Conservation (phyloP, 2,329 filamentous ascomycete genomes). For the Alternaria brassicae region DNA sequence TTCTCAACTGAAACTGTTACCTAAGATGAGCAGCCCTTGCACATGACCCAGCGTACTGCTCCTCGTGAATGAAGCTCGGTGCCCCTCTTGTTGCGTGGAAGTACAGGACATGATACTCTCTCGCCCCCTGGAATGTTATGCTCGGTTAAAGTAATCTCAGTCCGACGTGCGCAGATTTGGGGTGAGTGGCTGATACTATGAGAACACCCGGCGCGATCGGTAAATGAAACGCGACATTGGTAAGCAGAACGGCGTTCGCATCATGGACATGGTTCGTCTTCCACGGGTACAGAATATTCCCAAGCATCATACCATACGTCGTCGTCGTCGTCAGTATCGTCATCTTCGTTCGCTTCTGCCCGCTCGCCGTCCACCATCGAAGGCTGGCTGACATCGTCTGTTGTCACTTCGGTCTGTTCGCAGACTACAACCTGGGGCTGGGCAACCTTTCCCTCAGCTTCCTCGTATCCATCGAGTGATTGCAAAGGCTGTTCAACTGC, state of each 20-base stretch:
- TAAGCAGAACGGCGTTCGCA: background rate
- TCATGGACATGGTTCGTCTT: background rate
- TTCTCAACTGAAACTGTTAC: background rate
- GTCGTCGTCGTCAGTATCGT: background rate
- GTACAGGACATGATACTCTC: conserved; percentile 6
- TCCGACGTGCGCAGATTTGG: background rate
- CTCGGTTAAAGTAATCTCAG: background rate
- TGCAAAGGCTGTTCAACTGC: background rate
- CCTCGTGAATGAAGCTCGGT: background rate
- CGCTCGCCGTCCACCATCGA: no score
- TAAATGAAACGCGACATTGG: background rate
- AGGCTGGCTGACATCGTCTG: background rate
- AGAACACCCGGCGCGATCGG: background rate
- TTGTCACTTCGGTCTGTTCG: no score
- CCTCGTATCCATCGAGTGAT: background rate
- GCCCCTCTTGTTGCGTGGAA: background rate
- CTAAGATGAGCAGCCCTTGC: background rate
- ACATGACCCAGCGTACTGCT: background rate
- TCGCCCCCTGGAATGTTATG: background rate
- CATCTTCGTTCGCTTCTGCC: background rate
- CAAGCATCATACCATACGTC: background rate
- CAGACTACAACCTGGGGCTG: background rate
- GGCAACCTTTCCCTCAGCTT: background rate
- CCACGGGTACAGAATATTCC: background rate
- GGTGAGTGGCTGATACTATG: background rate